A percentile compares a stretch with the other conserved stretches of the same genome.
Evolutionary conservation across 2,329 filamentous ascomycete species (phyloP).

Genomic region (Didymella lethalis): DNA sequence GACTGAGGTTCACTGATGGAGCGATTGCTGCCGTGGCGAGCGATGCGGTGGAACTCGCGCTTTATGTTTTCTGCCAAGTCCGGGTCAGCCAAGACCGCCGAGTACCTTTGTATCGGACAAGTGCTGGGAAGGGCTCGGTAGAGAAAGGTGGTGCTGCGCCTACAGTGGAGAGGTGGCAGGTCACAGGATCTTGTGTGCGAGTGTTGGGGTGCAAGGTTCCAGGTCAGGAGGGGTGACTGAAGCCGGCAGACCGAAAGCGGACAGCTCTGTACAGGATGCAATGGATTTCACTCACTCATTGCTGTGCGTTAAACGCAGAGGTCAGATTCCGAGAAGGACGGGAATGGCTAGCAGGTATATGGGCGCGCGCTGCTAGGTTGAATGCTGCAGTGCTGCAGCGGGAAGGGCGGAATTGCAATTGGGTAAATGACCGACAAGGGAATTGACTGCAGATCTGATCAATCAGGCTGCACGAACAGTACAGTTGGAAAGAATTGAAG

Average conservation of each 20-base stretch:
- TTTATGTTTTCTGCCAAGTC: constrained; percentile 45
- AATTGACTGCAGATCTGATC: constrained; percentile 13
- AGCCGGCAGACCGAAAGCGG: constrained; percentile 17
- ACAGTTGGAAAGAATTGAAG: constrained; percentile 2
- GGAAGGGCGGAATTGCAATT: constrained; percentile 17
- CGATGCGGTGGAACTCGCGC: constrained; percentile 43
- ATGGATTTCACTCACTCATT: constrained; percentile 23
- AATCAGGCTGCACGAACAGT: constrained; percentile 10
- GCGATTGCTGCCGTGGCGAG: constrained; percentile 33
- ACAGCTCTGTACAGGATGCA: constrained; percentile 5
- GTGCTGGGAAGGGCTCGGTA: constrained; percentile 8
- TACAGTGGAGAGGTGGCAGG: constrained; percentile 3
- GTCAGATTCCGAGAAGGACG: background rate
- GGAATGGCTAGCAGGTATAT: constrained; percentile 15
- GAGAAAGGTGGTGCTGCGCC: constrained; percentile 10
- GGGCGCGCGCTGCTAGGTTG: constrained; percentile 13
- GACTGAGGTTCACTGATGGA: constrained; percentile 10
- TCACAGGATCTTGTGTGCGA: background rate
- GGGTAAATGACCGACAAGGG: constrained; percentile 2
- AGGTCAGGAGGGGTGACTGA: constrained; percentile 12
- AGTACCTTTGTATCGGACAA: constrained; percentile 16
- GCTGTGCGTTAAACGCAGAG: constrained; percentile 16
- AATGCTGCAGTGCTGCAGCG: constrained; percentile 6
- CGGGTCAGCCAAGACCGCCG: constrained; percentile 38
- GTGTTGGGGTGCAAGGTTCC: constrained; percentile 7